Evolutionary conservation across 2,329 filamentous ascomycete species (phyloP), one percentile per base, ranked within the genome.

Genomic region (Aspergillus awamori): DNA sequence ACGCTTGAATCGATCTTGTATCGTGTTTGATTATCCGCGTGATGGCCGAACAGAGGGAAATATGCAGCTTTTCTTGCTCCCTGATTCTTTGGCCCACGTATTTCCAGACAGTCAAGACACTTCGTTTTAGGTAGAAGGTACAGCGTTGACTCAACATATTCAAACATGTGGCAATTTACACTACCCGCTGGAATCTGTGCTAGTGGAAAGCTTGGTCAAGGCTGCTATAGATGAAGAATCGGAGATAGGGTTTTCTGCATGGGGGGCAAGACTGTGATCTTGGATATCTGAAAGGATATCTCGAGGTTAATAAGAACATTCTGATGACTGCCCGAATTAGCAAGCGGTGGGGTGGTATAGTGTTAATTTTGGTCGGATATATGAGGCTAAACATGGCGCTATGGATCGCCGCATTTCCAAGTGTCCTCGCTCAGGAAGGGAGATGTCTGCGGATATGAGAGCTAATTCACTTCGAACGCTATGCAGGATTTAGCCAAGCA

Each of bases 291-390:
- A 67, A 61, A 56, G 64, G 61, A 43, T 70, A 72, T 52, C 60
- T 72, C 28, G 67, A 69, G 38, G 65, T 71, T 38, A 49, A 71
- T 41, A 70, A 70, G 33, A 63, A 69, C 58, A 55, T 65, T 47
- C 63, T 13, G 68, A 71, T 67, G 13, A 64, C 51, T 70, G 66
- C 63, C n/a, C 8, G 13, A 65, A 72, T 67, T n/a, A 68, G 17
- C 30, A 59, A 53, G 68, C 62, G 57, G 65, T 68, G 54, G 62
- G 61, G 53, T 72, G 69, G 68, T 70, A 65, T 59, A 70, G 70
- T 57, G 48, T 11, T 20, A 63, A 71, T 17, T 72, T 71, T 67
- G 67, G 67, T 60, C 63, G 69, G 58, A 67, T 66, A 20, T 63
- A 39, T n/a, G 68, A 71, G 59, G 63, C 59, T 28, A 66, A 67